Base-by-base conservation (phyloP, 2,329 filamentous ascomycete species). In the Colletotrichum sansevieriae region DNA sequence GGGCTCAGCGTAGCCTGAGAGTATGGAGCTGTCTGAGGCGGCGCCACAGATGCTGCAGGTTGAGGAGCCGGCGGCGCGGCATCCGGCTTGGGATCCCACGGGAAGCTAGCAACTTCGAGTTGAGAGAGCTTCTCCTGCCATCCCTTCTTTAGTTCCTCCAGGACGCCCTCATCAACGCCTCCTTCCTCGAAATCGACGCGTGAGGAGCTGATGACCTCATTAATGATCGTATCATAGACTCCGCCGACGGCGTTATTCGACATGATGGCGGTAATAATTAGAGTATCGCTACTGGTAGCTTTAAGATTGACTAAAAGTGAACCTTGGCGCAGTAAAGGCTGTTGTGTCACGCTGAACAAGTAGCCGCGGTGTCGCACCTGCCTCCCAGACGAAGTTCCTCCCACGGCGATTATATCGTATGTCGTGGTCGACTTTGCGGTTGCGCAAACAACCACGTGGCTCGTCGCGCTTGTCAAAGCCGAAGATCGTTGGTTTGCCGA, bases 161-260 rank as follows among this genome's bases (percentile, higher is more conserved):
- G 84, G 59, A 95, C 95, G 74, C 88, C 85, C 79, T 95, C 92
- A 75, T 97, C 94, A 72, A 98, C 92, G 75, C 96, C 96, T 74
- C 92, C 94, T 83, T 99, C 96, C 80, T 99, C 96, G 79, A 99
- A 98, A 82, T 98, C 96, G 77, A 95, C 92, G 77, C 93, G 89
- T 76, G 95, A 98, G 73, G 92, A 92, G 75, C 95, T 91, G 81
- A 98, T 93, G 78, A 99, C 94, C 83, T 96, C 93, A 71, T 91
- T 85, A 77, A 92, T 92, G 79, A 92, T 90, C 76, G 86, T 83
- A 80, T 90, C 85, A 81, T 98, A 99, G 76, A 98, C 91, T 73
- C 84, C 83, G 76, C 96, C 96, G 84, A 90, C 87, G 15, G 82
- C 81, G 54, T 79, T 75, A 78, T 90, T 89, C 68, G 87, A 89